A percentile compares a stretch with the other conserved stretches of the same genome.
Conservation (phyloP, 164 flowering plant species). For the Cinnamomum micranthum region DNA sequence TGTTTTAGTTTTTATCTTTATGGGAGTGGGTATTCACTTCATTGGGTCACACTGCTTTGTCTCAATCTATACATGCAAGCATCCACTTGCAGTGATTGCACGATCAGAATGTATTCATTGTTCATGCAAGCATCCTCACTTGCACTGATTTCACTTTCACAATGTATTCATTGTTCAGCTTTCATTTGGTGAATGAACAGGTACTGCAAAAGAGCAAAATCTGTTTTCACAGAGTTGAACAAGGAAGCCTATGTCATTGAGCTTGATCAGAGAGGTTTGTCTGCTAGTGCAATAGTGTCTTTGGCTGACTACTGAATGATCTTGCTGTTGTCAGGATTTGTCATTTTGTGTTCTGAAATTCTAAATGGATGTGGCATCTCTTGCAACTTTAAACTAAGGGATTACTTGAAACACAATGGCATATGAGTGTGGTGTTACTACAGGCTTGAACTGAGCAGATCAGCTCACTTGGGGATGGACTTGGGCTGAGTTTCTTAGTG, state of each 20-base stretch:
- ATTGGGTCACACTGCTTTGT: not conserved
- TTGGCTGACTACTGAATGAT: not conserved
- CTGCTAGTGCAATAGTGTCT: not conserved
- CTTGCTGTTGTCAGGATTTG: not conserved
- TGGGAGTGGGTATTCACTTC: not conserved
- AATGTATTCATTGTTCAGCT: not conserved
- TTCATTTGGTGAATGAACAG: slow-evolving; percentile 31
- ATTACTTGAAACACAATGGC: too few species aligned
- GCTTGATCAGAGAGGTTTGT: slow-evolving; percentile 82
- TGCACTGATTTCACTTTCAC: too few species aligned
- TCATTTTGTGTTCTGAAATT: too few species aligned
- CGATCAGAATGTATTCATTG: not conserved
- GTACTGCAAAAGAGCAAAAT: slow-evolving; percentile 82
- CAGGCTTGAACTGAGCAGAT: too few species aligned
- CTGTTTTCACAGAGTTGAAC: slow-evolving; percentile 81
- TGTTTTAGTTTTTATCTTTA: too few species aligned
- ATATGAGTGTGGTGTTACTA: too few species aligned
- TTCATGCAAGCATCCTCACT: not conserved
- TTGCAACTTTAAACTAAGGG: too few species aligned
- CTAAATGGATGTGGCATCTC: too few species aligned
- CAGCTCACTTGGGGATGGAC: too few species aligned
- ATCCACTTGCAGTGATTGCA: not conserved
- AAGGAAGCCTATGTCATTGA: slow-evolving; percentile 74
- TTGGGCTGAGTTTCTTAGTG: too few species aligned
- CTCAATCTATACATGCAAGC: not conserved